A percentile compares a stretch with the other conserved stretches of the same genome.
These are phyloP conservation scores for Linnemannia hyalina DNA, from an alignment of 192 early-diverging fungal genomes.

Conservation along the genomic window DNA sequence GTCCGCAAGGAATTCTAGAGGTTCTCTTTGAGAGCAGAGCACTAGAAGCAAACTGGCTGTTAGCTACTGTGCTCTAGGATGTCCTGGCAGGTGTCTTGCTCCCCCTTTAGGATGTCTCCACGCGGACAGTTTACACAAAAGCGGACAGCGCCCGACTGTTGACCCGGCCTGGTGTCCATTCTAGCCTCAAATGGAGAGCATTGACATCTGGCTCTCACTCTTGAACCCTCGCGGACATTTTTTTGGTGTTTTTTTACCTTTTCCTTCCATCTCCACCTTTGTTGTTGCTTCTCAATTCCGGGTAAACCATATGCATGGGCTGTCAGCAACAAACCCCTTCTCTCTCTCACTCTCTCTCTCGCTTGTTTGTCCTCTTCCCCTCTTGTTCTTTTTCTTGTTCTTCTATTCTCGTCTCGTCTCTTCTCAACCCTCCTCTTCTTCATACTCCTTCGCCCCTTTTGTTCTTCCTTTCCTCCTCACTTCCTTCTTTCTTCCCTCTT, in stretches of 20 bases:
- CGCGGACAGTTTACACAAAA: not conserved
- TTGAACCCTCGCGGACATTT: not conserved
- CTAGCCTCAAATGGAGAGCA: conserved; percentile 6
- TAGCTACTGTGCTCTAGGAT: not conserved
- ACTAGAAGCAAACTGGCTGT: not conserved
- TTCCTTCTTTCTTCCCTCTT: not conserved
- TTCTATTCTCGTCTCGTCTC: not conserved
- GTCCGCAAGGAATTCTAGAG: no score
- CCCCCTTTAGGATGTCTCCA: not conserved
- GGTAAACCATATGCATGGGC: not conserved
- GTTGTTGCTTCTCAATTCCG: not conserved
- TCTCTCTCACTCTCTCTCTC: no score
- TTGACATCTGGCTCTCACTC: not conserved
- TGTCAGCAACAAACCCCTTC: not conserved
- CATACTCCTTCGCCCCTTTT: not conserved
- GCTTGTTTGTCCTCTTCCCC: not conserved
- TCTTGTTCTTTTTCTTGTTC: not conserved
- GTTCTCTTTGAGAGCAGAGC: not conserved
- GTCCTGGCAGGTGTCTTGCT: not conserved
- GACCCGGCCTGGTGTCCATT: not conserved
- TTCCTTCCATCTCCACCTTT: not conserved
- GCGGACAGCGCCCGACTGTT: conserved; percentile 1
- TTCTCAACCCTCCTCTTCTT: not conserved
- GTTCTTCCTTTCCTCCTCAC: not conserved
- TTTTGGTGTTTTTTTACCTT: not conserved